These are phyloP conservation scores for Candida morakotiae DNA, from an alignment of 805 yeast genomes.

Conservation along the genomic window DNA sequence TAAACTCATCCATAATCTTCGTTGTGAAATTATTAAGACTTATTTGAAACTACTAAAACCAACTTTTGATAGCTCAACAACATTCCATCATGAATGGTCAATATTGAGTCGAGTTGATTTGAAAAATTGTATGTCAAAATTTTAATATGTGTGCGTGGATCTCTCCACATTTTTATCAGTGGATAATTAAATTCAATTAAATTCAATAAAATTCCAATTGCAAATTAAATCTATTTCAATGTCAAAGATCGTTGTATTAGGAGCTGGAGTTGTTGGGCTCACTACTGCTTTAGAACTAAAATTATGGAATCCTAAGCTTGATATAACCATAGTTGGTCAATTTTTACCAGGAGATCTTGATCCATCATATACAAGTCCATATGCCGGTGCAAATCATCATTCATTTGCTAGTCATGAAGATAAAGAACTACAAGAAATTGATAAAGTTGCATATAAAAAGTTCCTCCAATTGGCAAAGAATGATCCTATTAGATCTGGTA, in stretches of 20 bases:
- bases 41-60: too few species aligned
- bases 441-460: slow-evolving; percentile 44
- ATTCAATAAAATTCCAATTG: background rate
- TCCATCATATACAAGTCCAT: slow-evolving; percentile 58
- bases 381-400: slow-evolving; percentile 72
- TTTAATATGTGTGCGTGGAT: slow-evolving; percentile 1
- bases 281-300: slow-evolving; percentile 32
- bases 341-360: slow-evolving; percentile 53
- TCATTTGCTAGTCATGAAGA: slow-evolving; percentile 50
- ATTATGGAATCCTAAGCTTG: slow-evolving; percentile 13
- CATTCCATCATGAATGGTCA: too few species aligned
- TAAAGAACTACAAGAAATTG: slow-evolving; percentile 35
- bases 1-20: too few species aligned
- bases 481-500: slow-evolving; percentile 47
- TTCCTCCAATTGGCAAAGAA: slow-evolving; percentile 42
- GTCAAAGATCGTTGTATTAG: slow-evolving; percentile 16
- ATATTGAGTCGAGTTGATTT: too few species aligned
- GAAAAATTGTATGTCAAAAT: too few species aligned
- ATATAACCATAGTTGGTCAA: slow-evolving; percentile 28
- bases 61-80: too few species aligned
- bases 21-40: too few species aligned
- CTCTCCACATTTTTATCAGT: background rate
- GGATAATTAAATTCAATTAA: background rate
- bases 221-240: too few species aligned
- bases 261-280: slow-evolving; percentile 37